Percentiles rank a stretch among this genome's conserved stretches.
These are phyloP conservation scores for Lactifluus pinguis DNA, from an alignment of 768 basidiomycete species.

Conservation along the genomic window DNA sequence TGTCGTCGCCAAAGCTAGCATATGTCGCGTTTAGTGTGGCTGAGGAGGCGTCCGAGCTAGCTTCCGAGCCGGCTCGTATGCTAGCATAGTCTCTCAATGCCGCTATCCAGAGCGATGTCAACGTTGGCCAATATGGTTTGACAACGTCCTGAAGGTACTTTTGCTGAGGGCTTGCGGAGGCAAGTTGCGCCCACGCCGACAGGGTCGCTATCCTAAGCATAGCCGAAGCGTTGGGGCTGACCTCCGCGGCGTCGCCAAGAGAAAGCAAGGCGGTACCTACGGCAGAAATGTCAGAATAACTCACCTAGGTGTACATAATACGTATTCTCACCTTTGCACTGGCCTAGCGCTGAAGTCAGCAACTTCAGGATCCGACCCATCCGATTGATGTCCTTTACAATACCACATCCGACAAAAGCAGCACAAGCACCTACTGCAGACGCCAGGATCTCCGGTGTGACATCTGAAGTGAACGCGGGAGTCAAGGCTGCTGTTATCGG, in stretches of 20 bases:
- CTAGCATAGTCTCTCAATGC: conserved; percentile 88
- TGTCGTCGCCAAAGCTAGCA: conserved; percentile 83
- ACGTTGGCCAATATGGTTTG: conserved; percentile 61
- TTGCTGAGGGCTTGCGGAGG: conserved; percentile 67
- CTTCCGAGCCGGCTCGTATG: conserved; percentile 82
- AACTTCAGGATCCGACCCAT: conserved; percentile 95
- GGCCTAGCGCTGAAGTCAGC: conserved; percentile 78
- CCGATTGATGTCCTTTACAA: conserved; percentile 78
- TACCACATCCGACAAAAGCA: conserved; percentile 89
- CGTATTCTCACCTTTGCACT: conserved; percentile 61
- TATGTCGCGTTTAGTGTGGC: conserved; percentile 75
- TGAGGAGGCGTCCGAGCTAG: conserved; percentile 64
- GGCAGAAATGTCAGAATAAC: neutral
- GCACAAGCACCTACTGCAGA: conserved; percentile 91
- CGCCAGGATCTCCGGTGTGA: conserved; percentile 90
- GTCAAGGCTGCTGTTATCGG: conserved; percentile 96
- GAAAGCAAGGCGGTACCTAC: conserved; percentile 76
- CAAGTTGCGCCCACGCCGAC: conserved; percentile 92
- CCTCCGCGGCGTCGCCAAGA: conserved; percentile 76
- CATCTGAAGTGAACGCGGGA: conserved; percentile 91
- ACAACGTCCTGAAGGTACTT: conserved; percentile 73
- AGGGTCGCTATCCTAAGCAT: conserved; percentile 90
- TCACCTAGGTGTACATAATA: conserved; percentile 1
- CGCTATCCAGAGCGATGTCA: conserved; percentile 83
- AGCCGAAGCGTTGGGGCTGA: conserved; percentile 89